Percentiles rank a stretch among this genome's conserved stretches.
phyloP scores from a whole-genome alignment of 768 basidiomycete species.

The Trametes gibbosa region DNA sequence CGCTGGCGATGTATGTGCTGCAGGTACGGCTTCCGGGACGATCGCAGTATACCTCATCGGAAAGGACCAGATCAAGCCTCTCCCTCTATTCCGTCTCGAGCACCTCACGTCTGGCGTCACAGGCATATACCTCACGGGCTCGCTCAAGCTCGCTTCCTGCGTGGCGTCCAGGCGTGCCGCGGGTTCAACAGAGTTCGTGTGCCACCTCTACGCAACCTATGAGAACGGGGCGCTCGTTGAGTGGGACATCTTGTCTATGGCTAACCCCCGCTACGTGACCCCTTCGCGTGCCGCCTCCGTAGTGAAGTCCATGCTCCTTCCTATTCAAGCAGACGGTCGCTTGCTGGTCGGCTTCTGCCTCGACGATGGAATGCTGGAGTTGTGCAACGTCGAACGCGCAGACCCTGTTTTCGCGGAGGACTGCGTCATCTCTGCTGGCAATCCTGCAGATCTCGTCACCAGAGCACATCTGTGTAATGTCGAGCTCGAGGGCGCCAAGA shows the following conservation, averaged over 20 bases:
- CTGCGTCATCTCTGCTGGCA: conserved; percentile 58
- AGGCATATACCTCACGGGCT: conserved; percentile 8
- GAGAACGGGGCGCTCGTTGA: conserved; percentile 57
- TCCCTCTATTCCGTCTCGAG: conserved; percentile 44
- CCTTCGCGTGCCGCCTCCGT: conserved; percentile 45
- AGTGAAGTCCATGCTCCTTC: conserved; percentile 47
- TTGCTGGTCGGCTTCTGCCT: conserved; percentile 57
- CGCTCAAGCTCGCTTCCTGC: background rate
- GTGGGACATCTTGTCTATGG: conserved; percentile 41
- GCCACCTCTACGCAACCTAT: conserved; percentile 36
- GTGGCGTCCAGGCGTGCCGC: background rate
- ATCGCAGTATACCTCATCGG: conserved; percentile 63
- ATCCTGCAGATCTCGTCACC: conserved; percentile 50
- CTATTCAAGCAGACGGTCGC: conserved; percentile 44
- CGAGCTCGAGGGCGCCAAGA: conserved; percentile 48
- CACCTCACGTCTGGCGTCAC: conserved; percentile 26
- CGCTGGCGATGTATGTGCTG: conserved; percentile 59
- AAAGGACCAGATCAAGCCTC: conserved; percentile 34
- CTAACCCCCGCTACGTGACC: conserved; percentile 36
- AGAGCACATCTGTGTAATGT: conserved; percentile 52
- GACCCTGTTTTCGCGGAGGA: conserved; percentile 41
- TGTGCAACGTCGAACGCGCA: conserved; percentile 51
- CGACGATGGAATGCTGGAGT: conserved; percentile 65
- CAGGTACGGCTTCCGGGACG: conserved; percentile 66
- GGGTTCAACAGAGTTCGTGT: conserved; percentile 3